These are phyloP conservation scores for Sanguinoderma infundibulare DNA, from an alignment of 1,284 basidiomycete genomes.

Conservation along the genomic window DNA sequence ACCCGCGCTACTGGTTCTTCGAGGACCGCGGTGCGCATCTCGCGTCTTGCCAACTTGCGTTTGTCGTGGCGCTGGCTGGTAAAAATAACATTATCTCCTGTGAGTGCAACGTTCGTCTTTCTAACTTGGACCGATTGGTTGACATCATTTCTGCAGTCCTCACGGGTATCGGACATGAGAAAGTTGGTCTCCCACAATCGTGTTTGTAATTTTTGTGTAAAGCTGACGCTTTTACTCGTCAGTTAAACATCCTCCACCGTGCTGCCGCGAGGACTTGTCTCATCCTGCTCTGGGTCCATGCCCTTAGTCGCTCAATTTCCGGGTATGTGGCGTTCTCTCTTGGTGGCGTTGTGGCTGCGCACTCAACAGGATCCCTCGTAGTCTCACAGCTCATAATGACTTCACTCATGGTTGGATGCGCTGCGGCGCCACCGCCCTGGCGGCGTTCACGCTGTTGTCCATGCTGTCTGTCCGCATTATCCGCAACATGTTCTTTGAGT, in stretches of 20 bases:
- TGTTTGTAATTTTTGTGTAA: background rate
- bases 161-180: constrained; percentile 51
- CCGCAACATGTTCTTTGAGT: constrained; percentile 47
- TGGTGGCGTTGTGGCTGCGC: background rate
- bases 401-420: constrained; percentile 40
- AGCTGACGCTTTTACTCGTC: background rate
- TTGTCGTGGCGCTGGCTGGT: constrained; percentile 49
- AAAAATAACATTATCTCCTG: constrained; percentile 53
- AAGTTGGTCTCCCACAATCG: constrained; percentile 28
- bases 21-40: constrained; percentile 45
- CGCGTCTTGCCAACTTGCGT: constrained; percentile 46
- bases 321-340: constrained; percentile 25
- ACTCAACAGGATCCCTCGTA: constrained; percentile 12
- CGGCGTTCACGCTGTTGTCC: constrained; percentile 44
- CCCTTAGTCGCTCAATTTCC: constrained; percentile 28
- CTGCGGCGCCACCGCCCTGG: constrained; percentile 42
- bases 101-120: constrained; percentile 23
- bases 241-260: constrained; percentile 43
- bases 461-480: constrained; percentile 45
- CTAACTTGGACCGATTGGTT: background rate
- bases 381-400: constrained; percentile 34
- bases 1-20: constrained; percentile 36
- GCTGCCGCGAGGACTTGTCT: constrained; percentile 40
- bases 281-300: constrained; percentile 42
- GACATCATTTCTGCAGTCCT: constrained; percentile 33